Evolutionary conservation across 768 basidiomycete genomes (phyloP), one percentile per base, ranked within the genome.

Genomic region (Kwoniella newhampshirensis): DNA sequence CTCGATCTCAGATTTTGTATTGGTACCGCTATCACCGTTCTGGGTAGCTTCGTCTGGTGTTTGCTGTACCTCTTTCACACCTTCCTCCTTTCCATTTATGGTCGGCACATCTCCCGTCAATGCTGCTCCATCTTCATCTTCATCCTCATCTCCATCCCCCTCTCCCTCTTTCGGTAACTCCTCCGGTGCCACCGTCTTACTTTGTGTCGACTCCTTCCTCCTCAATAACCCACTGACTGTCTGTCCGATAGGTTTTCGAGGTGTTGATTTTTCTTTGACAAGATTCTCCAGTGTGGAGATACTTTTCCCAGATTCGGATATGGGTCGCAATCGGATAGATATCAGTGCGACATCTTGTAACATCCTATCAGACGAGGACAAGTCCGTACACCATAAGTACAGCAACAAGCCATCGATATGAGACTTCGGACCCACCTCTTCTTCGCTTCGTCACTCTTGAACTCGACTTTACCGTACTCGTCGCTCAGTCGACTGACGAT

Each of bases 401-500:
- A n/a, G n/a, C 26, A 17, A 36, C 7, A 32, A 11, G 6, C 23
- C 13, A 30, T 2, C 4, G n/a, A 36, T 35, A 36, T 3, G 26
- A 23, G 30, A 18, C 2, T 28, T 78, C 83, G 20, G 20, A 43
- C 59, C 59, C 65, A 90, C 91, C 91, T 85, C 55, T 85, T 83
- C 79, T 94, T 96, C 21, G 89, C 91, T 59, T 87, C 88, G 57
- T 84, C 84, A 68, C 82, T 84, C 51, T 86, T 89, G 27, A 97
- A 79, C 64, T 92, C 89, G 53, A 96, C 85, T 70, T 82, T 84
- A 50, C 81, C 80, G 76, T 87, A 94, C 73, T 92, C 91, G 69
- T 93, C 90, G 36, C 86, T 86, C 20, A 99, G 80, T 32, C 89
- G 85, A 77, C 90, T 86, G 75, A 91, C 91, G 77, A 97, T 92